Conservation (phyloP, 169 alveolate genomes). For the Plasmodium vivax region DNA sequence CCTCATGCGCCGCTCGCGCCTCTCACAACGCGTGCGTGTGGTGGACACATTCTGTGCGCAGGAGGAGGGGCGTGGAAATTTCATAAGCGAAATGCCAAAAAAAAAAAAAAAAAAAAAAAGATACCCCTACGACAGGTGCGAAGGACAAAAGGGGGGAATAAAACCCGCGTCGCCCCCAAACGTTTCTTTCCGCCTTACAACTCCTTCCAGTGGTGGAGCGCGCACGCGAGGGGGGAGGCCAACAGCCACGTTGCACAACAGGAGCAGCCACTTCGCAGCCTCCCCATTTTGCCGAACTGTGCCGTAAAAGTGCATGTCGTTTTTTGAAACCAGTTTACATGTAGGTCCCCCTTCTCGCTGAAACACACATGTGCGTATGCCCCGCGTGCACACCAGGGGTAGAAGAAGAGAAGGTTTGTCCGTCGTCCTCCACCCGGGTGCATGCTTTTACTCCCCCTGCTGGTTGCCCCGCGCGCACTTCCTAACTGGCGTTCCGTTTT, state of each 20-base stretch:
- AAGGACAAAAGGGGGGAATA: not conserved
- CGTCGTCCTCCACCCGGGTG: too few relatives aligned
- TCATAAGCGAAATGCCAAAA: not conserved
- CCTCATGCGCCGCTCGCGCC: not conserved
- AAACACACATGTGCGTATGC: not conserved
- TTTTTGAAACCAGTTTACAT: not conserved
- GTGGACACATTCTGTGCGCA: not conserved
- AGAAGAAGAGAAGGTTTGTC: too few relatives aligned
- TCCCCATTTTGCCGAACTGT: not conserved
- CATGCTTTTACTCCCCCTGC: not conserved
- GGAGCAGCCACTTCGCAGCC: not conserved
- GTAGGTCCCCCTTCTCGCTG: not conserved
- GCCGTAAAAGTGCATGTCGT: slow-evolving; percentile 3
- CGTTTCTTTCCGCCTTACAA: not conserved
- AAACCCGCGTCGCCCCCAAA: not conserved
- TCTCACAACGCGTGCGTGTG: not conserved
- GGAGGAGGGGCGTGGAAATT: not conserved
- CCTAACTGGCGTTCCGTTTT: not conserved
- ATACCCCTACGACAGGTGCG: not conserved
- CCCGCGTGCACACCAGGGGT: not conserved
- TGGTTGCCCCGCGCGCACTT: not conserved
- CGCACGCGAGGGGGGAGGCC: not conserved
- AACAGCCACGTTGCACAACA: not conserved
- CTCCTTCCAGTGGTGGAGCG: not conserved
- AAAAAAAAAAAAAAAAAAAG: not conserved